Percentiles rank a stretch among this genome's conserved stretches.
phyloP scores from a whole-genome alignment of 768 basidiomycete genomes.

The Rhizopogon sp. region DNA sequence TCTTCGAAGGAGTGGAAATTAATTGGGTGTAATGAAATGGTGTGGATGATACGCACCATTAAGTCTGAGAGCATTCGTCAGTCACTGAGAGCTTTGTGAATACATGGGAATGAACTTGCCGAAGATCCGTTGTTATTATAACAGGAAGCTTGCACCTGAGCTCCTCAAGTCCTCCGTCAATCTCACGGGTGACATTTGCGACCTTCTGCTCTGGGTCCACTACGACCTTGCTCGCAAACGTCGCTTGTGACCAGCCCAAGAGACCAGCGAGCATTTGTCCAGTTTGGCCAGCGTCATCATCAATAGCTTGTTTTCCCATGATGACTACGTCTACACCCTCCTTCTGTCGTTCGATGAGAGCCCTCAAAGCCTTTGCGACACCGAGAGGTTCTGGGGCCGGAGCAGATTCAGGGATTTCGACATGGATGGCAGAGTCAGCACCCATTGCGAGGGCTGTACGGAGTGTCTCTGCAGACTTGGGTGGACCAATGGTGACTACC shows the following conservation, averaged over 20 bases:
- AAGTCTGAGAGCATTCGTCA: slow-evolving; percentile 38
- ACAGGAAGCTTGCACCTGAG: slow-evolving; percentile 75
- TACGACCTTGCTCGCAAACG: slow-evolving; percentile 87
- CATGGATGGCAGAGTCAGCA: slow-evolving; percentile 88
- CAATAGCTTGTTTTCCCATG: slow-evolving; percentile 97
- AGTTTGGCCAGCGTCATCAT: slow-evolving; percentile 93
- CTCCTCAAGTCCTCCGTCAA: slow-evolving; percentile 91
- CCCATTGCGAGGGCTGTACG: slow-evolving; percentile 98
- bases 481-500: slow-evolving; percentile 89
- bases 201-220: slow-evolving; percentile 59
- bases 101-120: slow-evolving; percentile 44
- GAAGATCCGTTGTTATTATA: slow-evolving; percentile 88
- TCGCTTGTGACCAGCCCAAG: slow-evolving; percentile 89
- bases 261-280: slow-evolving; percentile 97
- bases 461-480: slow-evolving; percentile 85
- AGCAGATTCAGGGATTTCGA: slow-evolving; percentile 72
- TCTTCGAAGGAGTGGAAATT: slow-evolving; percentile 39
- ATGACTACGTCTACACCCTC: slow-evolving; percentile 81
- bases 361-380: slow-evolving; percentile 81
- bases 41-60: slow-evolving; percentile 48
- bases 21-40: not conserved
- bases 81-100: not conserved
- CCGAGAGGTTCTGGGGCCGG: slow-evolving; percentile 86
- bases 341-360: slow-evolving; percentile 61
- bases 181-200: slow-evolving; percentile 78